Evolutionary conservation across 2,329 filamentous ascomycete genomes (phyloP).

Genomic region (Colletotrichum sojae): DNA sequence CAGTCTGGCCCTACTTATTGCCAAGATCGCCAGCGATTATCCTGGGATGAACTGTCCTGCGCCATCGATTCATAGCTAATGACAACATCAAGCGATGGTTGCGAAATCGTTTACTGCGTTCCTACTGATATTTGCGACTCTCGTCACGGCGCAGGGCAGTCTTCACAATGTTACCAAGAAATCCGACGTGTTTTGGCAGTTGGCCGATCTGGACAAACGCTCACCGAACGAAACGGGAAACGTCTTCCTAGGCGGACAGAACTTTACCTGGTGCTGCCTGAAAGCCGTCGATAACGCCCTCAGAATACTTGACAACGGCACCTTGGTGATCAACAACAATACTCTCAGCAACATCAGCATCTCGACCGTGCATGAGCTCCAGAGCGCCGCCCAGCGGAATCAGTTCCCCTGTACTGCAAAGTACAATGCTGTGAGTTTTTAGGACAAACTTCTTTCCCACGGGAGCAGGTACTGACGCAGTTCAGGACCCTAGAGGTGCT

Average conservation of each 20-base stretch:
- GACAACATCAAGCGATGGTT: not conserved
- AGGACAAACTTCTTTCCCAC: not conserved
- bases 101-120: not conserved
- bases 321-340: slow-evolving; percentile 36
- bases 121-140: not conserved
- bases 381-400: slow-evolving; percentile 26
- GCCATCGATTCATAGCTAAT: not conserved
- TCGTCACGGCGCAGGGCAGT: not conserved
- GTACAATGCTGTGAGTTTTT: slow-evolving; percentile 37
- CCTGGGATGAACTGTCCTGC: not conserved
- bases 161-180: slow-evolving; percentile 2
- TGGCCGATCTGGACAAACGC: slow-evolving; percentile 19
- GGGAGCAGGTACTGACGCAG: not conserved
- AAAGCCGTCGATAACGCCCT: slow-evolving; percentile 43
- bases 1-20: not conserved
- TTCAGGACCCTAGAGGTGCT: slow-evolving; percentile 34
- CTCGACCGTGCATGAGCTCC: slow-evolving; percentile 9
- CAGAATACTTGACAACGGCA: slow-evolving; percentile 30
- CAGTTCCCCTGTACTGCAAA: slow-evolving; percentile 46
- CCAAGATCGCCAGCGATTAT: not conserved
- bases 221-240: slow-evolving; percentile 3
- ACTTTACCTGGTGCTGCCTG: slow-evolving; percentile 47
- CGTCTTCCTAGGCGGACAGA: slow-evolving; percentile 42
- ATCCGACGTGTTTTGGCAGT: slow-evolving; percentile 39
- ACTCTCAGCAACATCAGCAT: slow-evolving; percentile 7